Conservation (phyloP, 169 alveolate species). For the Eimeria acervulina region DNA sequence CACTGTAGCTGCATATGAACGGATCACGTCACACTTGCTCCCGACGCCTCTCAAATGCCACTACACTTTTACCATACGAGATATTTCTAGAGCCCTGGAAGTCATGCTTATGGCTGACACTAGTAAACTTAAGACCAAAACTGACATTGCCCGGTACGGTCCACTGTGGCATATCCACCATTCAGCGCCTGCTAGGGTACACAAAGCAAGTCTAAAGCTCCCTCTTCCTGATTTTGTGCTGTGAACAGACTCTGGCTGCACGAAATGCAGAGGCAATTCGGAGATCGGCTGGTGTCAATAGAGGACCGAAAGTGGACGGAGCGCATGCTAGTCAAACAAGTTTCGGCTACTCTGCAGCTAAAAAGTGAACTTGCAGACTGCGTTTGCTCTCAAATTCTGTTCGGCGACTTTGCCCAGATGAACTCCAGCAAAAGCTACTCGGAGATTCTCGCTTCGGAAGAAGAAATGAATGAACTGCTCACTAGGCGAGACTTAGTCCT, state of each 20-base stretch:
- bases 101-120: conserved; percentile 93
- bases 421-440: conserved; percentile 92
- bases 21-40: conserved; percentile 91
- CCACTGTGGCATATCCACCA: too few species aligned
- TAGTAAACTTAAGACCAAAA: conserved; percentile 96
- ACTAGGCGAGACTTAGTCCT: conserved; percentile 90
- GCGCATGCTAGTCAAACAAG: conserved; percentile 16
- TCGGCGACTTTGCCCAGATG: conserved; percentile 90
- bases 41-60: conserved; percentile 97
- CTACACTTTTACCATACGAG: conserved; percentile 95
- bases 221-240: neutral
- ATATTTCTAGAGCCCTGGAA: conserved; percentile 95
- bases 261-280: conserved; percentile 95
- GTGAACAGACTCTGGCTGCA: conserved; percentile 95
- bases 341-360: conserved; percentile 89
- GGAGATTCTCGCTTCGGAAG: conserved; percentile 90
- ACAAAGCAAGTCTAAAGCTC: neutral
- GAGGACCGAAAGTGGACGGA: conserved; percentile 92
- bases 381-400: conserved; percentile 89
- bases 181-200: neutral
- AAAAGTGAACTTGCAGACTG: conserved; percentile 89
- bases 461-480: conserved; percentile 94
- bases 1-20: conserved; percentile 93
- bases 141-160: conserved; percentile 92
- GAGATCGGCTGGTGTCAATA: conserved; percentile 96